Percentiles rank a stretch among this genome's conserved stretches.
Conservation (phyloP, 78 protist species). For the Protostelium mycophagum region DNA sequence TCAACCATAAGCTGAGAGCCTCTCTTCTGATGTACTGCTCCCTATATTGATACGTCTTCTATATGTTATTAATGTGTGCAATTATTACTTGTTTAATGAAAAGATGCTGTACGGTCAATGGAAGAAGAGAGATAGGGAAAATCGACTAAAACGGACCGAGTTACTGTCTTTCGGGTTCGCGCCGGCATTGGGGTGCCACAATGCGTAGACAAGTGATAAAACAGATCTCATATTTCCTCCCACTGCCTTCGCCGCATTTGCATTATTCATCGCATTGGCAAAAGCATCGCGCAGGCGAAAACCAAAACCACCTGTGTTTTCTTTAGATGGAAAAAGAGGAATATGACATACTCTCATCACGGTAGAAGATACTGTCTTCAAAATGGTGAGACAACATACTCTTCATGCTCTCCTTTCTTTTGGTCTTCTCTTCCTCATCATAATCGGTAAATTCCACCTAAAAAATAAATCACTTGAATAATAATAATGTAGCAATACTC, state of each 20-base stretch:
- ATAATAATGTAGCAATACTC: too few relatives aligned
- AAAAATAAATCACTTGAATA: too few relatives aligned
- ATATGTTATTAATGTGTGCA: too few relatives aligned
- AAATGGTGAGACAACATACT: not conserved
- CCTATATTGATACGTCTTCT: not conserved
- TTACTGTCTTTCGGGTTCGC: too few relatives aligned
- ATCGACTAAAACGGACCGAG: too few relatives aligned
- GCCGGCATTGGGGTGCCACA: not conserved
- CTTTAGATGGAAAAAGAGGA: not conserved
- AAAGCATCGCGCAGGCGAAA: not conserved
- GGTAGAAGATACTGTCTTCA: not conserved
- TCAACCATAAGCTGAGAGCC: constrained; percentile 44
- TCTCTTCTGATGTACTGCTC: constrained; percentile 28
- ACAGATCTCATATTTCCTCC: not conserved
- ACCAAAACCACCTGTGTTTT: not conserved
- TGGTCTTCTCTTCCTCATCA: not conserved
- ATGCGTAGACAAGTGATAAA: not conserved
- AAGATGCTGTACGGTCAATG: too few relatives aligned
- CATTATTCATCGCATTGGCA: not conserved
- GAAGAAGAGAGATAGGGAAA: not conserved
- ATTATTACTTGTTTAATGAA: too few relatives aligned
- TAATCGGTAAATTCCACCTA: too few relatives aligned
- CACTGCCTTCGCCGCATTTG: not conserved
- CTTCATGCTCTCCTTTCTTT: not conserved
- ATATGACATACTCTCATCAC: not conserved